Evolutionary conservation across 2,329 filamentous ascomycete genomes (phyloP).

Genomic region (Ophiostoma triangulosporum): DNA sequence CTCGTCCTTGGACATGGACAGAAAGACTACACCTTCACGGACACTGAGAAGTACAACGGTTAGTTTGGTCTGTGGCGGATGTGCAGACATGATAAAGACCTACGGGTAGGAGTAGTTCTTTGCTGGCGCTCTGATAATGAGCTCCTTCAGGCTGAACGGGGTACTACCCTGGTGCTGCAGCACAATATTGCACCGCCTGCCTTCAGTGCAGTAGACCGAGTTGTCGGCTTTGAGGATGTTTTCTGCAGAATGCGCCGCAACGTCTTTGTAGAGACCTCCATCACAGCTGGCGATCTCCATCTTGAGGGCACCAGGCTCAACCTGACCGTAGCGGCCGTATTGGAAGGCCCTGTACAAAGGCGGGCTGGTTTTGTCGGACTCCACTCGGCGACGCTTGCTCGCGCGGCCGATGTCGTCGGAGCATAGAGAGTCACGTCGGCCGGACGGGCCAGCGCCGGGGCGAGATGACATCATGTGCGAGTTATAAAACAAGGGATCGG

Average conservation of each 20-base stretch:
- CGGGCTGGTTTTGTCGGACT: slow-evolving; percentile 39
- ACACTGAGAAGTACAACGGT: slow-evolving; percentile 37
- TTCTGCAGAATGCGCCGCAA: slow-evolving; percentile 50
- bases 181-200: slow-evolving; percentile 76
- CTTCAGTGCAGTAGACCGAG: slow-evolving; percentile 82
- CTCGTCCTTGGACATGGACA: slow-evolving; percentile 73
- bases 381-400: slow-evolving; percentile 57
- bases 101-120: slow-evolving; percentile 77
- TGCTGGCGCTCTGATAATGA: slow-evolving; percentile 76
- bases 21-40: slow-evolving; percentile 83
- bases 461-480: slow-evolving; percentile 3
- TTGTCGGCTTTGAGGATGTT: slow-evolving; percentile 74
- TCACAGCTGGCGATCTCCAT: slow-evolving; percentile 90
- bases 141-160: slow-evolving; percentile 69
- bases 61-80: not conserved
- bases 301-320: slow-evolving; percentile 64
- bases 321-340: slow-evolving; percentile 79
- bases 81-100: slow-evolving; percentile 25
- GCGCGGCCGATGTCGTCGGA: slow-evolving; percentile 27
- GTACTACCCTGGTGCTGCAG: slow-evolving; percentile 68
- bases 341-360: slow-evolving; percentile 45
- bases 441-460: not conserved
- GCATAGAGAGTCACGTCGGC: slow-evolving; percentile 7
- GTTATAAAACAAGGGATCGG: not conserved
- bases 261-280: slow-evolving; percentile 57